These are phyloP conservation scores for Neurospora terricola DNA, from an alignment of 495 filamentous ascomycete genomes.

Conservation along the genomic window DNA sequence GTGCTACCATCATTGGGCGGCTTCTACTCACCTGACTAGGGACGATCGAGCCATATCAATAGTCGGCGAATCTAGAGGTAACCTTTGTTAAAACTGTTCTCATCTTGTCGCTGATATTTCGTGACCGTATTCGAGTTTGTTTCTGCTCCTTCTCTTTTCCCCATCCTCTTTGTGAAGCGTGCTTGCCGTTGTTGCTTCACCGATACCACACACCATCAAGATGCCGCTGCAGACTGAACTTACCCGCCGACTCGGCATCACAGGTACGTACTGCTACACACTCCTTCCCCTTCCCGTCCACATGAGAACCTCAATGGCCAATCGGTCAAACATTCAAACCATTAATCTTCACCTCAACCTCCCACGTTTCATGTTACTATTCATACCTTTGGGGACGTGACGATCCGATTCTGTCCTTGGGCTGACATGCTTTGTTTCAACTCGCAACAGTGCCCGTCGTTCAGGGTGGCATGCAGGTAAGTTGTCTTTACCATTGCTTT, in stretches of 20 bases:
- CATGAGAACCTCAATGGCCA: background rate
- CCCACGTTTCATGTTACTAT: background rate
- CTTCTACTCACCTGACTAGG: background rate
- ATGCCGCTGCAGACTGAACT: slow-evolving; percentile 94
- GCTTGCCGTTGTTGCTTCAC: background rate
- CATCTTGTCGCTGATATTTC: background rate
- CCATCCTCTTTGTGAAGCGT: background rate
- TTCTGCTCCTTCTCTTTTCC: background rate
- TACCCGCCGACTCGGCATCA: slow-evolving; percentile 81
- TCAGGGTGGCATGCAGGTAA: slow-evolving; percentile 73
- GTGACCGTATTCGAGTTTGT: background rate
- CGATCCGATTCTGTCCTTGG: background rate
- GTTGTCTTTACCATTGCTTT: slow-evolving; percentile 40
- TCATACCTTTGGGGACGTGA: background rate
- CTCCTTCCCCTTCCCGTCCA: background rate
- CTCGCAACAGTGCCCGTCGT: slow-evolving; percentile 73
- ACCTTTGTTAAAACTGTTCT: background rate
- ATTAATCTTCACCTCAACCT: background rate
- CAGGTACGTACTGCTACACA: slow-evolving; percentile 38
- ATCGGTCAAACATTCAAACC: background rate
- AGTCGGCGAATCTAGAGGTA: background rate
- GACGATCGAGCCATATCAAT: background rate
- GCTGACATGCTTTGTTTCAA: slow-evolving; percentile 18
- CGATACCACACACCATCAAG: slow-evolving; percentile 5
- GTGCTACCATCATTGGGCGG: background rate